phyloP scores from a whole-genome alignment of 169 alveolate genomes.

The Eimeria praecox region DNA sequence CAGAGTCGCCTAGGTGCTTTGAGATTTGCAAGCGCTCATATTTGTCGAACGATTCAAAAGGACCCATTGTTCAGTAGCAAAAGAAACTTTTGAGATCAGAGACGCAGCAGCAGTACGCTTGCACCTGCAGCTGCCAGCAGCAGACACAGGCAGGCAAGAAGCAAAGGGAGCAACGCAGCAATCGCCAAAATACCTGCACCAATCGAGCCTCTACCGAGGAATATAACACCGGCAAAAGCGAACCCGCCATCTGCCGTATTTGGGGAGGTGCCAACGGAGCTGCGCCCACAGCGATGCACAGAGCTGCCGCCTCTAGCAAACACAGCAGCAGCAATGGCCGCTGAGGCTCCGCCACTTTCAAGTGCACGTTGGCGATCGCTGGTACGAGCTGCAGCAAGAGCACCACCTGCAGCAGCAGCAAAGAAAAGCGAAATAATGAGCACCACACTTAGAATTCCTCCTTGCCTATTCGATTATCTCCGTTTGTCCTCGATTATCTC shows the following conservation, averaged over 20 bases:
- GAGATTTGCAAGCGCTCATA: not conserved
- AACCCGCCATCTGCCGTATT: conserved; percentile 34
- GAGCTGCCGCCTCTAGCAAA: conserved; percentile 28
- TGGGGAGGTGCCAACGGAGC: conserved; percentile 21
- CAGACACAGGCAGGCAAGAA: not conserved
- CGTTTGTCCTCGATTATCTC: too few relatives aligned
- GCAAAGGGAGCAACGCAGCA: conserved; percentile 1
- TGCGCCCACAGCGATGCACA: conserved; percentile 38
- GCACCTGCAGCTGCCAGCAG: not conserved
- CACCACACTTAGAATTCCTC: not conserved
- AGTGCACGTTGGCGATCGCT: conserved; percentile 60
- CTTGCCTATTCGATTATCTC: not conserved
- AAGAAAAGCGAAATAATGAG: conserved; percentile 8
- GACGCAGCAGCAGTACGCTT: not conserved
- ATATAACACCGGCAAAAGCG: conserved; percentile 40
- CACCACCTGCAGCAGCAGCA: conserved; percentile 18
- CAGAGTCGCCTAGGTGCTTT: not conserved
- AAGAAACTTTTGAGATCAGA: not conserved
- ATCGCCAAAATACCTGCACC: conserved; percentile 29
- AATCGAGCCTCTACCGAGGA: conserved; percentile 16
- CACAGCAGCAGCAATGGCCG: conserved; percentile 54
- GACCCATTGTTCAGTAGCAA: not conserved
- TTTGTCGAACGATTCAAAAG: not conserved
- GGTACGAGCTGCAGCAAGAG: conserved; percentile 44
- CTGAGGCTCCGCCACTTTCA: conserved; percentile 48